These are phyloP conservation scores for Trypanosoma vivax DNA, from an alignment of 208 protist genomes.

Conservation along the genomic window DNA sequence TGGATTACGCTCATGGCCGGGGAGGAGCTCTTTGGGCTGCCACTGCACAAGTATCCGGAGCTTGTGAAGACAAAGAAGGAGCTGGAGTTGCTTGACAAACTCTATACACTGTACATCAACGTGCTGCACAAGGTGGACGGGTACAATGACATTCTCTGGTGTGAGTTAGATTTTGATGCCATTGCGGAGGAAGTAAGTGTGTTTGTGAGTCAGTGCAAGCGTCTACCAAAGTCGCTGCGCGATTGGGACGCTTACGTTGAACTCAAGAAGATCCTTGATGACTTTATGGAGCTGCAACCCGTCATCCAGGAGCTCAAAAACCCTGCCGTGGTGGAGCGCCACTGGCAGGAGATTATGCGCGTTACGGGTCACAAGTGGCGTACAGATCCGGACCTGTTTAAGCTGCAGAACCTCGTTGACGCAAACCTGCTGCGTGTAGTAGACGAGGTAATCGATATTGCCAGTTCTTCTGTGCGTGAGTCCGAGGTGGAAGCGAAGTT, in stretches of 20 bases:
- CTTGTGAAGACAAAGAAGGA: slow-evolving; percentile 91
- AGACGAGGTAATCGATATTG: slow-evolving; percentile 96
- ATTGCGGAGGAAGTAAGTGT: slow-evolving; percentile 89
- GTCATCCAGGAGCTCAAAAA: slow-evolving; percentile 91
- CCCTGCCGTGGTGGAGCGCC: slow-evolving; percentile 88
- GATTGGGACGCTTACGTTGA: slow-evolving; percentile 94
- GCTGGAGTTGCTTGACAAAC: slow-evolving; percentile 91
- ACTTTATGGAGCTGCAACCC: slow-evolving; percentile 93
- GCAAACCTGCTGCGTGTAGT: slow-evolving; percentile 78
- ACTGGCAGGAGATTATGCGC: slow-evolving; percentile 94
- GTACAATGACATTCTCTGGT: slow-evolving; percentile 94
- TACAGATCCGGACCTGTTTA: slow-evolving; percentile 91
- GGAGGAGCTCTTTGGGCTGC: slow-evolving; percentile 95
- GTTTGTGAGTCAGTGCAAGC: slow-evolving; percentile 87
- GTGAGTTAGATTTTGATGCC: slow-evolving; percentile 92
- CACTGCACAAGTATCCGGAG: slow-evolving; percentile 92
- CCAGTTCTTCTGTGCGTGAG: slow-evolving; percentile 92
- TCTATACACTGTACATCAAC: slow-evolving; percentile 94
- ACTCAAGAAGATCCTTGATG: slow-evolving; percentile 93
- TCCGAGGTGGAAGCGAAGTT: slow-evolving; percentile 94
- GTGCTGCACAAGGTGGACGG: slow-evolving; percentile 91
- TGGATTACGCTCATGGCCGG: slow-evolving; percentile 92
- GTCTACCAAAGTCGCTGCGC: slow-evolving; percentile 89
- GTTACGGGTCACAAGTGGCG: slow-evolving; percentile 84
- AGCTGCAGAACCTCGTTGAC: slow-evolving; percentile 91